phyloP scores from a whole-genome alignment of 2,329 filamentous ascomycete genomes.

The Sclerotinia spermophila region DNA sequence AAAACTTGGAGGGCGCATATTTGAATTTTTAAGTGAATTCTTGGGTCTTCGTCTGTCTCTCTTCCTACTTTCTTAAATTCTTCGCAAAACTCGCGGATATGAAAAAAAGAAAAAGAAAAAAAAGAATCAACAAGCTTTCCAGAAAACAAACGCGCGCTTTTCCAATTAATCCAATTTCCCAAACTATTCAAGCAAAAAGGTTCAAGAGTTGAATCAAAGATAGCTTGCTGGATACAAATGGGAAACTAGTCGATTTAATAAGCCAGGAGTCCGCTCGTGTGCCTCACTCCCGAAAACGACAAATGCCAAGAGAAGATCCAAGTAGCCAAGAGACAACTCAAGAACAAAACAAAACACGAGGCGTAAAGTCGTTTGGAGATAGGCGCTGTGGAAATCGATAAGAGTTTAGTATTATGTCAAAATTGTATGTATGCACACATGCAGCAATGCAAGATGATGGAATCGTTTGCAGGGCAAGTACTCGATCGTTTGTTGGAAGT shows the following conservation, averaged over 20 bases:
- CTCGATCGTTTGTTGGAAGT: not conserved
- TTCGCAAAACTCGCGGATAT: not conserved
- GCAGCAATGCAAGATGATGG: constrained; percentile 1
- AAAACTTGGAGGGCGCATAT: constrained; percentile 14
- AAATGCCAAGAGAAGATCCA: constrained; percentile 10
- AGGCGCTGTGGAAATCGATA: not conserved
- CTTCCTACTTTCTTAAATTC: not conserved
- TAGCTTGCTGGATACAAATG: not conserved
- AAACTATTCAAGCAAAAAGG: not conserved
- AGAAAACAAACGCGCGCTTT: not conserved
- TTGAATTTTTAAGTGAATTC: not conserved
- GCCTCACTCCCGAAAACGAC: constrained; percentile 13
- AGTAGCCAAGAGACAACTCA: constrained; percentile 18
- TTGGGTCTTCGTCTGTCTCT: not conserved
- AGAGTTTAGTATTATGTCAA: not conserved
- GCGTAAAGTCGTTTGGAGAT: not conserved
- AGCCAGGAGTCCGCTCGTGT: constrained; percentile 10
- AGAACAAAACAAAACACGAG: constrained; percentile 3
- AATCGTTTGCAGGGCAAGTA: not conserved
- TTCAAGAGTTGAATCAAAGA: not conserved
- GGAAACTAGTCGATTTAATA: not conserved
- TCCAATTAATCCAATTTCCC: not conserved
- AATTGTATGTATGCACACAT: not conserved
- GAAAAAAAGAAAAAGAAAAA: not conserved
- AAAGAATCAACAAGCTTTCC: not conserved